A percentile compares a stretch with the other conserved stretches of the same genome.
Evolutionary conservation across 345 rosid genomes (phyloP).

Genomic region (Eutrema heterophyllum): DNA sequence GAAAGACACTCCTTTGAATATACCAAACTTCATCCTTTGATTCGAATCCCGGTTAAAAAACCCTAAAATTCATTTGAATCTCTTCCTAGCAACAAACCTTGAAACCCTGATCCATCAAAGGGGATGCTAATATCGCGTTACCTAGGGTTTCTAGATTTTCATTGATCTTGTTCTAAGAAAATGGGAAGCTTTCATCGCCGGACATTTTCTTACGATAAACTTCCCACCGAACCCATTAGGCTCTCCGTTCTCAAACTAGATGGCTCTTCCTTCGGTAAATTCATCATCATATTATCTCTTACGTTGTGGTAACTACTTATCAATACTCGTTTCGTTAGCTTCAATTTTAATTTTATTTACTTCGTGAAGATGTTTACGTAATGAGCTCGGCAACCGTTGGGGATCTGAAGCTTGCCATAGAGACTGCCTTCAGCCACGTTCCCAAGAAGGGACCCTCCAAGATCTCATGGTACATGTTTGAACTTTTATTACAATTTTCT

Average conservation of each 20-base stretch:
- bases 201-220: constrained; percentile 43
- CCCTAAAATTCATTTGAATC: constrained; percentile 6
- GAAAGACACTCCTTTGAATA: not conserved
- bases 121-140: not conserved
- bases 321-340: not conserved
- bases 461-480: constrained; percentile 70
- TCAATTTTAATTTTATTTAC: not conserved
- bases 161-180: constrained; percentile 12
- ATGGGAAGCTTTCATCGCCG: constrained; percentile 40
- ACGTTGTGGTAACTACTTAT: not conserved
- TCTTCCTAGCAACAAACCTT: constrained; percentile 11
- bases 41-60: not conserved
- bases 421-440: constrained; percentile 56
- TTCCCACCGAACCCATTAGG: constrained; percentile 62
- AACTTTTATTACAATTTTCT: not conserved
- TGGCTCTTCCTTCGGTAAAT: constrained; percentile 68
- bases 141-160: constrained; percentile 3
- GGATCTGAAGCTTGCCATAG: constrained; percentile 73
- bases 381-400: constrained; percentile 51
- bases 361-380: constrained; percentile 51
- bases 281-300: not conserved
- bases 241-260: constrained; percentile 83
- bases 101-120: constrained; percentile 9
- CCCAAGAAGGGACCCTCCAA: constrained; percentile 62
- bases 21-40: constrained; percentile 12